Evolutionary conservation across 163 green algal species (phyloP).

Genomic region (Chlamydomonas reinhardtii): DNA sequence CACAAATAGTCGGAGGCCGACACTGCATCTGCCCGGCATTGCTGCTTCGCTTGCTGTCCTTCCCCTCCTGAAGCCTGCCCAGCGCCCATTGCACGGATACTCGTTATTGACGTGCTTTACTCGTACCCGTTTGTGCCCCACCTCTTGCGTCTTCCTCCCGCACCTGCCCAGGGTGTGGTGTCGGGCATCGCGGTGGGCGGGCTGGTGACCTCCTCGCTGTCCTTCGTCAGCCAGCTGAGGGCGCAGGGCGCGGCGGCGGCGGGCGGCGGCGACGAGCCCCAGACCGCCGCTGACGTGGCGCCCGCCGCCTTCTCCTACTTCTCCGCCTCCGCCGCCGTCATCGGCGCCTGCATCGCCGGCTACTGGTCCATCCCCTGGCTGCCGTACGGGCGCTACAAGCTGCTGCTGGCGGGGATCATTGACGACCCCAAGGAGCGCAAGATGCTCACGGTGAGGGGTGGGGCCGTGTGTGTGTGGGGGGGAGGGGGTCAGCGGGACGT

Average conservation of each 20-base stretch:
- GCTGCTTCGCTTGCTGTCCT: too few species aligned
- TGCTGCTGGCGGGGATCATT: slow-evolving; percentile 61
- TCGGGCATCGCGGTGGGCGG: slow-evolving; percentile 65
- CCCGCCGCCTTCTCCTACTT: slow-evolving; percentile 69
- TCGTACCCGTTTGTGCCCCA: too few species aligned
- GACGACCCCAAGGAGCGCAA: slow-evolving; percentile 62
- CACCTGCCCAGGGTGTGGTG: slow-evolving; percentile 56
- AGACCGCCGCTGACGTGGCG: slow-evolving; percentile 63
- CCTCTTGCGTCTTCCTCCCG: too few species aligned
- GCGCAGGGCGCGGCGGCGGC: slow-evolving; percentile 21
- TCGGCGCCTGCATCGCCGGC: slow-evolving; percentile 51
- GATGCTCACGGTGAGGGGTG: slow-evolving; percentile 49
- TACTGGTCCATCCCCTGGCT: slow-evolving; percentile 60
- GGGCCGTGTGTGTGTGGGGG: not conserved
- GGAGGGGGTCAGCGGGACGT: not conserved
- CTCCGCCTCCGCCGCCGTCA: slow-evolving; percentile 54
- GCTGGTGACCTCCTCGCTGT: slow-evolving; percentile 64
- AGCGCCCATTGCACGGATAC: too few species aligned
- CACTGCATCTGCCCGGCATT: too few species aligned
- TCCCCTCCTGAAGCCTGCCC: too few species aligned
- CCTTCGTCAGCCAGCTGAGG: slow-evolving; percentile 68
- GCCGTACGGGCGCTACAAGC: slow-evolving; percentile 67
- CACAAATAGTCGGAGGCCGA: too few species aligned
- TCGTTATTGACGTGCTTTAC: too few species aligned
- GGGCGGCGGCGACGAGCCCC: slow-evolving; percentile 12